Base-by-base conservation (phyloP, 257 asterid genomes). In the Petrea volubilis region DNA sequence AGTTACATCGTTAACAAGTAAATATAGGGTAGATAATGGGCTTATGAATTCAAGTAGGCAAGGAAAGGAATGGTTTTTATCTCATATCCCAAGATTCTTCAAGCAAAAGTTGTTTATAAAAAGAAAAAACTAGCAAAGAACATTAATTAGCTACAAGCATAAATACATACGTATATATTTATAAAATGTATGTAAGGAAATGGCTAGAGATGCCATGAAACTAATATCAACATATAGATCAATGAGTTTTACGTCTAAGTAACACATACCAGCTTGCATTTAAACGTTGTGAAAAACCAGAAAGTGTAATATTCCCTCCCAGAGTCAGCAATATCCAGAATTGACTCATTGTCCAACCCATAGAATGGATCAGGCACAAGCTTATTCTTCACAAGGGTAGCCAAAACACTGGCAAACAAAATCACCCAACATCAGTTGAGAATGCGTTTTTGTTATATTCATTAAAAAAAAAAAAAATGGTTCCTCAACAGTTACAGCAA, bases 281-380 rank as follows among this genome's bases (percentile, higher is more conserved):
- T 82, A 52, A 95, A 95, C 11, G 79, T 83, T 0, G 88, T 88
- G 82, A 86, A 92, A 86, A 91, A 95, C 98, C 98, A 95, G 92
- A 91, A 90, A 58, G 98, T 91, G 80, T 91, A 95, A 74, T 91
- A 76, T 28, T 88, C 97, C 86, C 98, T 87, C 72, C 99, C 99
- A 0, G 98, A 95, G 72, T 86, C 90, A 11, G 85, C 95, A 67
- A 95, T 91, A 71, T 95, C 99, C 60, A 95, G 44, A 60, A 95
- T 94, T 40, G 92, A 24, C 88, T 86, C 90, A 59, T 95, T 95
- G 76, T 78, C 87, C 85, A 95, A 80, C 70, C 99, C 99, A 68
- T 89, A 95, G 74, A 95, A 95, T 57, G 99, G 99, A 74, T 95
- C 99, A 40, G 96, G 96, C 49, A 91, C 87, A 11, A 81, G 85